These are phyloP conservation scores for Nasturtium officinale DNA, from an alignment of 345 rosid species.

Conservation along the genomic window DNA sequence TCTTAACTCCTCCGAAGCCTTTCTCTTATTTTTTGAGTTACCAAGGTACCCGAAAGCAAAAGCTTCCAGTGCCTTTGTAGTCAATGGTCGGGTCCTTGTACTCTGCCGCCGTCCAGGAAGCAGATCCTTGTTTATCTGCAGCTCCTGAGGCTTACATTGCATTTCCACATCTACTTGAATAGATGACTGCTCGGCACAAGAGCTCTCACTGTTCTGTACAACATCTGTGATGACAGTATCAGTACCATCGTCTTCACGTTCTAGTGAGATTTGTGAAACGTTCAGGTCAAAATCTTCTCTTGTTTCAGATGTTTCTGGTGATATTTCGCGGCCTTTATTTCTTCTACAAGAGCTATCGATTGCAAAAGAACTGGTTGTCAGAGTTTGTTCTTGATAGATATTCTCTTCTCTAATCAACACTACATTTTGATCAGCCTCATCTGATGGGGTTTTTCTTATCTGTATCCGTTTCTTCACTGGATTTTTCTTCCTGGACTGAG, in stretches of 20 bases:
- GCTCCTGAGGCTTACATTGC: constrained; percentile 31
- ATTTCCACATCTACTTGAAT: constrained; percentile 39
- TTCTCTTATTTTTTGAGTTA: constrained; percentile 54
- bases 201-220: constrained; percentile 43
- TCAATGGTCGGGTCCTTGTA: constrained; percentile 57
- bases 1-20: constrained; percentile 42
- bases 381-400: constrained; percentile 43
- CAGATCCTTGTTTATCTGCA: constrained; percentile 28
- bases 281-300: constrained; percentile 57
- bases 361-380: constrained; percentile 45
- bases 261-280: constrained; percentile 50
- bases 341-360: constrained; percentile 45
- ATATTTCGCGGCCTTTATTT: constrained; percentile 43
- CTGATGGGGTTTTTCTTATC: constrained; percentile 40
- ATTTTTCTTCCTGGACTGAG: constrained; percentile 37
- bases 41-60: constrained; percentile 56
- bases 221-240: constrained; percentile 33
- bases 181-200: constrained; percentile 39
- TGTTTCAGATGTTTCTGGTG: constrained; percentile 37
- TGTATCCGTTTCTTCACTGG: constrained; percentile 37
- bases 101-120: constrained; percentile 52
- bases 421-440: constrained; percentile 37
- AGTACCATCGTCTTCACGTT: constrained; percentile 39
- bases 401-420: constrained; percentile 38
- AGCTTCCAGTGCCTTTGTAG: constrained; percentile 66